phyloP scores from a whole-genome alignment of 441 rosid species.

The Gossypium davidsonii region DNA sequence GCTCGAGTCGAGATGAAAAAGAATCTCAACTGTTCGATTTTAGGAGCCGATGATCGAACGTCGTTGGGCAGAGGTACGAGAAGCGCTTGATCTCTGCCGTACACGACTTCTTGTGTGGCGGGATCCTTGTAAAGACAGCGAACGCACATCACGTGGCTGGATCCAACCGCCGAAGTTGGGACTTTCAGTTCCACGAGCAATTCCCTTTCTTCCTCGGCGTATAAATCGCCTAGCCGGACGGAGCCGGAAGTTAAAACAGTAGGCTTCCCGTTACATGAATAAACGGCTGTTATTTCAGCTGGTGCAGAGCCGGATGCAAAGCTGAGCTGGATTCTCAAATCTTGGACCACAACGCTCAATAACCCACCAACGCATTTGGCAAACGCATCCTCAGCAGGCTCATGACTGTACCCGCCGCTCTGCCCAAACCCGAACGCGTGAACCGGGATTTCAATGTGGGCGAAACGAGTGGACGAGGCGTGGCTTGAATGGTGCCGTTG shows the following conservation, averaged over 20 bases:
- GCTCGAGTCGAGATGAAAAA: conserved; percentile 49
- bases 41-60: conserved; percentile 35
- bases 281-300: conserved; percentile 53
- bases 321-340: conserved; percentile 46
- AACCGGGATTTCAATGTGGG: conserved; percentile 66
- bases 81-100: conserved; percentile 41
- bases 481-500: conserved; percentile 27
- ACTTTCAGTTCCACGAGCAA: conserved; percentile 46
- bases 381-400: conserved; percentile 62
- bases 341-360: conserved; percentile 56
- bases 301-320: conserved; percentile 39
- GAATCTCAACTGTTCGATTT: conserved; percentile 38
- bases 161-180: conserved; percentile 26
- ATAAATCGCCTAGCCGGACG: conserved; percentile 48
- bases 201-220: conserved; percentile 60
- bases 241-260: conserved; percentile 37
- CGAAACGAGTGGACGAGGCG: conserved; percentile 45
- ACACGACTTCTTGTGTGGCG: conserved; percentile 41
- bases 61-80: conserved; percentile 33
- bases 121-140: conserved; percentile 54
- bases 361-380: conserved; percentile 50
- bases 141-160: conserved; percentile 41
- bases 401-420: conserved; percentile 37
- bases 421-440: conserved; percentile 38
- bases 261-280: conserved; percentile 41